phyloP scores from a whole-genome alignment of 2,329 filamentous ascomycete species.

The Fusarium camptoceras region DNA sequence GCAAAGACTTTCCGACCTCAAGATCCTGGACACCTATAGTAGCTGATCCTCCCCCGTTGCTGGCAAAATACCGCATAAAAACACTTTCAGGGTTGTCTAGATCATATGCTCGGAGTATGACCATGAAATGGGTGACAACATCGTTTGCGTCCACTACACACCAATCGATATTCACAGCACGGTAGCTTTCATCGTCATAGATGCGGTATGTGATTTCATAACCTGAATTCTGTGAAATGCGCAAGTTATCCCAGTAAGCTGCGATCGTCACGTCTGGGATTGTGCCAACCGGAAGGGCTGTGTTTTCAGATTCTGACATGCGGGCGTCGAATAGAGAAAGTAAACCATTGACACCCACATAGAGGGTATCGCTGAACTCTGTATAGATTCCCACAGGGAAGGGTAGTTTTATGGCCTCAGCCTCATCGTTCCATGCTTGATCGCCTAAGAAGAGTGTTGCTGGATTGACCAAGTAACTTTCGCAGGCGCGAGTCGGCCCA shows the following conservation, averaged over 20 bases:
- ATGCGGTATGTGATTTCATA: neutral
- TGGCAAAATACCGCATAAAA: neutral
- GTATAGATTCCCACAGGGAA: neutral
- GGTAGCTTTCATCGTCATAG: neutral
- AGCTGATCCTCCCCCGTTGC: neutral
- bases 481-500: neutral
- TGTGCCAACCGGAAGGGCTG: neutral
- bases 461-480: neutral
- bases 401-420: neutral
- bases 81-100: neutral
- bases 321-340: neutral
- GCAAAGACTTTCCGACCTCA: neutral
- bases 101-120: neutral
- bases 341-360: neutral
- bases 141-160: neutral
- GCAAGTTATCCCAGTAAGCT: neutral
- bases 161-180: neutral
- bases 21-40: neutral
- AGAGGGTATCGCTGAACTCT: neutral
- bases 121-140: neutral
- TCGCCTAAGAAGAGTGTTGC: neutral
- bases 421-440: neutral
- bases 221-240: rapidly evolving
- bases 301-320: neutral
- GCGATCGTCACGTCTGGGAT: neutral